These are phyloP conservation scores for Lyophyllum shimeji DNA, from an alignment of 768 basidiomycete genomes.

Conservation along the genomic window DNA sequence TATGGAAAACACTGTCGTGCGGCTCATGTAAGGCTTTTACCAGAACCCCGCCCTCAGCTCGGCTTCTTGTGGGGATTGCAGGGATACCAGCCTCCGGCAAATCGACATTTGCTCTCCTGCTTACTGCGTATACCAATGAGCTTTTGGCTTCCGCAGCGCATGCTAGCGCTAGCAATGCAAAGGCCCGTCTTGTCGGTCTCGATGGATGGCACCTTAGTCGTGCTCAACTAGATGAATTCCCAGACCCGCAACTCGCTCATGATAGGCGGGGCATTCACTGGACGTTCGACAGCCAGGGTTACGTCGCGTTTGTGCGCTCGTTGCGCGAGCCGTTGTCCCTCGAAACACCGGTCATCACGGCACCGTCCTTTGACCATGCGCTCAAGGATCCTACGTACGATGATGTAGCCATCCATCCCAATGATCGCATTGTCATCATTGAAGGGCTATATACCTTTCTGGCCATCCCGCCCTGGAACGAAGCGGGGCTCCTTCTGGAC, in stretches of 20 bases:
- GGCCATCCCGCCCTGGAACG: constrained; percentile 68
- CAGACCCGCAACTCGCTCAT: constrained; percentile 75
- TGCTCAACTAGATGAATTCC: constrained; percentile 71
- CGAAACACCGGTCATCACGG: constrained; percentile 41
- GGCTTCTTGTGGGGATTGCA: constrained; percentile 71
- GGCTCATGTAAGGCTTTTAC: constrained; percentile 5
- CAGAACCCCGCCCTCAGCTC: constrained; percentile 35
- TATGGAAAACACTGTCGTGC: neutral
- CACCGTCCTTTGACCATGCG: constrained; percentile 86
- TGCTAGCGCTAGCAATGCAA: constrained; percentile 11
- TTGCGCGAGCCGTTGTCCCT: constrained; percentile 42
- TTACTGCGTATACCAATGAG: constrained; percentile 54
- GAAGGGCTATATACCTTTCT: constrained; percentile 91
- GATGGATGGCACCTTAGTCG: constrained; percentile 94
- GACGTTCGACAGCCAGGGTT: constrained; percentile 83
- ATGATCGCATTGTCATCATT: constrained; percentile 78
- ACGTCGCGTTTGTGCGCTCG: constrained; percentile 62
- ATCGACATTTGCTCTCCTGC: constrained; percentile 64
- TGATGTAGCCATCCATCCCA: constrained; percentile 53
- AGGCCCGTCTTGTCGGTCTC: constrained; percentile 70
- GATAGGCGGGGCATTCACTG: constrained; percentile 85
- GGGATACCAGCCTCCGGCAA: constrained; percentile 90
- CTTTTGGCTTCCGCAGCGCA: constrained; percentile 24
- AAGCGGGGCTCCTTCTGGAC: constrained; percentile 64
- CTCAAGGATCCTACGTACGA: constrained; percentile 79